These are phyloP conservation scores for Globisporangium echinulatum DNA, from an alignment of 352 stramenopile genomes.

Conservation along the genomic window DNA sequence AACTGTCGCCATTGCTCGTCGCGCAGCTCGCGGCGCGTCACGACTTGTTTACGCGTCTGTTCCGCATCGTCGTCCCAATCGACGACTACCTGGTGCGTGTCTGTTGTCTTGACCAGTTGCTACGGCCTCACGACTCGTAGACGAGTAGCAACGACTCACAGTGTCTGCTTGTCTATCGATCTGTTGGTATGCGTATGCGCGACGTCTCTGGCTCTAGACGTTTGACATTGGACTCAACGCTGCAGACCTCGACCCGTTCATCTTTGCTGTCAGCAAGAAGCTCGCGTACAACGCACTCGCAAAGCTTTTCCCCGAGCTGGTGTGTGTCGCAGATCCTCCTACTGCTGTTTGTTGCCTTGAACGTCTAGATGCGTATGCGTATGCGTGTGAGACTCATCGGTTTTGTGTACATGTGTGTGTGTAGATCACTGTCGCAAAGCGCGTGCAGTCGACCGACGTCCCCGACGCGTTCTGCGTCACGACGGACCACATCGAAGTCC, in stretches of 20 bases:
- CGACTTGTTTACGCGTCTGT: constrained; percentile 58
- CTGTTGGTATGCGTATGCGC: too few species aligned
- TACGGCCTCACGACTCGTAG: too few species aligned
- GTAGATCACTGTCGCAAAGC: constrained; percentile 64
- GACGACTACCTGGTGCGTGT: constrained; percentile 12
- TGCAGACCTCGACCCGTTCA: constrained; percentile 54
- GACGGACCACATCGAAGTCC: constrained; percentile 57
- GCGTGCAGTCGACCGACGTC: constrained; percentile 42
- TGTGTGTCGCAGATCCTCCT: constrained; percentile 13
- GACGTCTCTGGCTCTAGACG: constrained; percentile 23
- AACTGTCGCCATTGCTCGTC: neutral
- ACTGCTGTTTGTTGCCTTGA: neutral
- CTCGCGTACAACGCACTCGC: constrained; percentile 56
- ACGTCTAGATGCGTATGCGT: neutral
- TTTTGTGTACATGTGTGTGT: neutral
- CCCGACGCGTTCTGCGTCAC: constrained; percentile 59
- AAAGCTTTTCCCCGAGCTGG: constrained; percentile 68
- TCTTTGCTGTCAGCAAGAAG: constrained; percentile 72
- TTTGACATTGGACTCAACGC: constrained; percentile 63
- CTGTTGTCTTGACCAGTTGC: too few species aligned
- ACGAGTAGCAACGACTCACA: neutral
- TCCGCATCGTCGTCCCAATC: constrained; percentile 30
- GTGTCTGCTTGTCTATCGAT: neutral
- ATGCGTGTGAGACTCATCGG: neutral
- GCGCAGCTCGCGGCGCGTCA: constrained; percentile 43